These are phyloP conservation scores for Trichoderma orchidacearum DNA, from an alignment of 495 filamentous ascomycete species.

Conservation along the genomic window DNA sequence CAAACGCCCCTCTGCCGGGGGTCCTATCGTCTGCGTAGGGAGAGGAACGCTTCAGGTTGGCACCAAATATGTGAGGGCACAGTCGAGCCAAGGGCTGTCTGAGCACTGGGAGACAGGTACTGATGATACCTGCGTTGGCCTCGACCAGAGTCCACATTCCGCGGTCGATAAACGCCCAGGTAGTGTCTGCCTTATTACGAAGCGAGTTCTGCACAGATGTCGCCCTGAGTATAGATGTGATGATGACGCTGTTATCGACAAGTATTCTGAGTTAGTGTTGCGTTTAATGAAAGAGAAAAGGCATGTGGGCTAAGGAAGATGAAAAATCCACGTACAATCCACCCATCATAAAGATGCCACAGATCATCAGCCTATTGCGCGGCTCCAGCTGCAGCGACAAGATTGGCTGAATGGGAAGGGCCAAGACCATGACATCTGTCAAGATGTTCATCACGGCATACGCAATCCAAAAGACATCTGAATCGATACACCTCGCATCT, in stretches of 20 bases:
- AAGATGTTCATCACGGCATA: slow-evolving; percentile 16
- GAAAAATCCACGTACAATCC: slow-evolving; percentile 6
- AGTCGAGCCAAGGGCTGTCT: neutral
- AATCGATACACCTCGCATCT: slow-evolving; percentile 14
- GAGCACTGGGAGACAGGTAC: neutral
- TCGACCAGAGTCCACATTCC: slow-evolving; percentile 4
- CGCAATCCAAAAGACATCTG: neutral
- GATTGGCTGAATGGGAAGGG: slow-evolving; percentile 19
- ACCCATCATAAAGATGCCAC: slow-evolving; percentile 3
- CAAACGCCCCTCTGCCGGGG: neutral
- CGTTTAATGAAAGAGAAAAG: neutral
- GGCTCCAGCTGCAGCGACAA: slow-evolving; percentile 8
- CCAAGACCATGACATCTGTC: slow-evolving; percentile 23
- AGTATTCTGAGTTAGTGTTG: neutral
- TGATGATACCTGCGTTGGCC: slow-evolving; percentile 1
- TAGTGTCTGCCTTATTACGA: neutral
- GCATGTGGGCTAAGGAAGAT: too few relatives aligned
- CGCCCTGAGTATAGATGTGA: slow-evolving; percentile 3
- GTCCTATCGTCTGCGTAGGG: neutral
- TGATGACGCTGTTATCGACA: neutral
- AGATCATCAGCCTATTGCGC: neutral
- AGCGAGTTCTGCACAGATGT: slow-evolving; percentile 1
- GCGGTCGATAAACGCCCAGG: slow-evolving; percentile 3
- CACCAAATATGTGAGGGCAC: neutral
- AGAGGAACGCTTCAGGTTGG: neutral